These are phyloP conservation scores for Medicago lupulina DNA, from an alignment of 306 rosid species.

Conservation along the genomic window DNA sequence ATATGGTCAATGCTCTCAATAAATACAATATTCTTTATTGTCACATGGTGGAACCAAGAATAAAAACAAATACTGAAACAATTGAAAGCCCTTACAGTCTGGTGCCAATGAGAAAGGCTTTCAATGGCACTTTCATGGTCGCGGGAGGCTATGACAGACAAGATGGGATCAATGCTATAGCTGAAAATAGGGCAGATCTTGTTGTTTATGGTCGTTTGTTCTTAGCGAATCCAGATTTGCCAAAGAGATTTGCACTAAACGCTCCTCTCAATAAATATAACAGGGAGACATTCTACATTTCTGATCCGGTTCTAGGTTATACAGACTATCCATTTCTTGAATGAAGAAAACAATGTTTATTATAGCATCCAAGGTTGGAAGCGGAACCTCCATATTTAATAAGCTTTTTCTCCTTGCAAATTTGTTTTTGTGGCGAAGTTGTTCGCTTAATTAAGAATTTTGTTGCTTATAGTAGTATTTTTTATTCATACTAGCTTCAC, in stretches of 20 bases:
- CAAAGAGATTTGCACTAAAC: slow-evolving; percentile 11
- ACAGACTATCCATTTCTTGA: slow-evolving; percentile 21
- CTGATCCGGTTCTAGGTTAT: slow-evolving; percentile 22
- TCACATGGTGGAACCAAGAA: slow-evolving; percentile 22
- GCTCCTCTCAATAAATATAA: slow-evolving; percentile 29
- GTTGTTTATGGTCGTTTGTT: slow-evolving; percentile 30
- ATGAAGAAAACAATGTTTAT: background rate
- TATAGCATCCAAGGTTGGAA: background rate
- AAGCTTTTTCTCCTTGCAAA: background rate
- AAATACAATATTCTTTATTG: slow-evolving; percentile 10
- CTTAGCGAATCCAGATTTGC: slow-evolving; percentile 25
- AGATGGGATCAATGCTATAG: slow-evolving; percentile 24
- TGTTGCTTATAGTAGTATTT: background rate
- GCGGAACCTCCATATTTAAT: background rate
- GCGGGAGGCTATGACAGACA: slow-evolving; percentile 8
- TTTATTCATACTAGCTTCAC: background rate
- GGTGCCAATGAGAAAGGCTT: slow-evolving; percentile 26
- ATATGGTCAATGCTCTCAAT: slow-evolving; percentile 19
- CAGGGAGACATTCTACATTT: background rate
- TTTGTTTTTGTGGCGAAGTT: background rate
- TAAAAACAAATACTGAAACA: background rate
- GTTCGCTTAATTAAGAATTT: background rate
- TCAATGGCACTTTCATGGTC: slow-evolving; percentile 18
- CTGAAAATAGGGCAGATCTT: slow-evolving; percentile 18
- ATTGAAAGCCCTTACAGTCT: background rate